These are phyloP conservation scores for Apophysomyces sp. DNA, from an alignment of 371 early-diverging fungal genomes.

Conservation along the genomic window DNA sequence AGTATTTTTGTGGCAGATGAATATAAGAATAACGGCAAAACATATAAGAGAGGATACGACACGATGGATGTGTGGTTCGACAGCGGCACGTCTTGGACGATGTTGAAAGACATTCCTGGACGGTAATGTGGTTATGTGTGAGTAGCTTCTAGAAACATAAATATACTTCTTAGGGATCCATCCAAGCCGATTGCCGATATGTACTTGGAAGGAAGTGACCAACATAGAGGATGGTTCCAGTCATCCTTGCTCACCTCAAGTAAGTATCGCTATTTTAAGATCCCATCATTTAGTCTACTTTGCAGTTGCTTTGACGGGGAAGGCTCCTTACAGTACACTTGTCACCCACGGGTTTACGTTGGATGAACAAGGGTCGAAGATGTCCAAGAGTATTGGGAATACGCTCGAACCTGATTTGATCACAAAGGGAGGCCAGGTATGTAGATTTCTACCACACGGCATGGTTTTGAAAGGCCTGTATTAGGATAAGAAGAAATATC, in stretches of 20 bases:
- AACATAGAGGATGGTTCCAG: conserved; percentile 98
- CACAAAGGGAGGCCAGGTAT: conserved; percentile 68
- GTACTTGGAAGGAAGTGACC: conserved; percentile 94
- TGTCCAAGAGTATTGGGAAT: conserved; percentile 95
- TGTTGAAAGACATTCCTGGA: conserved; percentile 39
- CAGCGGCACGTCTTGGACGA: conserved; percentile 88
- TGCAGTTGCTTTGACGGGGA: conserved; percentile 70
- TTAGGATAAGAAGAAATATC: conserved; percentile 61
- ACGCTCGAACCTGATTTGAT: conserved; percentile 76
- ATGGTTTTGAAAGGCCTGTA: background rate
- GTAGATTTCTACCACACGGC: background rate
- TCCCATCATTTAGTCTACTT: background rate
- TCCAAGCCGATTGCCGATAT: conserved; percentile 73
- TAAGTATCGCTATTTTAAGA: conserved; percentile 12
- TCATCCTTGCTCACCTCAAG: conserved; percentile 86
- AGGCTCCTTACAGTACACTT: conserved; percentile 81
- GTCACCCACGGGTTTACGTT: conserved; percentile 93
- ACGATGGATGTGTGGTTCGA: conserved; percentile 98
- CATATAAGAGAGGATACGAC: conserved; percentile 69
- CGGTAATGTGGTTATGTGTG: background rate
- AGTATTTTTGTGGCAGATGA: conserved; percentile 70
- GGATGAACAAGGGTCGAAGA: conserved; percentile 90
- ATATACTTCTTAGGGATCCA: conserved; percentile 16
- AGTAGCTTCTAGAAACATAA: too few relatives aligned
- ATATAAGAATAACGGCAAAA: conserved; percentile 52